phyloP scores from a whole-genome alignment of 169 alveolate species.

The Cryptosporidium bovis region DNA sequence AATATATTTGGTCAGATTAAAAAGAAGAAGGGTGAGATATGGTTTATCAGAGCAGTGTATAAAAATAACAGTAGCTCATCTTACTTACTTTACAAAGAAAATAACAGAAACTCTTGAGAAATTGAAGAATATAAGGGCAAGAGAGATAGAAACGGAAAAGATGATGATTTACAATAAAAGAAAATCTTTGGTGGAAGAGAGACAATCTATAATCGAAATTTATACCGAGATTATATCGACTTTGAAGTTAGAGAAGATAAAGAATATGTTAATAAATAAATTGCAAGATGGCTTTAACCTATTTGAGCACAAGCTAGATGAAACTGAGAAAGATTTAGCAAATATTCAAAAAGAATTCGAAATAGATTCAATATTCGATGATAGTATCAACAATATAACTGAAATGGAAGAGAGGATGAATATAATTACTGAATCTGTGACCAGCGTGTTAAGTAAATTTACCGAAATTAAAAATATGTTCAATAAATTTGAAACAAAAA shows the following conservation, averaged over 20 bases:
- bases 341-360: neutral
- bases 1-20: conserved; percentile 9
- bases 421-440: neutral
- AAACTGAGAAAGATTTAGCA: neutral
- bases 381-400: neutral
- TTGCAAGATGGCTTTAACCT: neutral
- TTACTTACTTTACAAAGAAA: conserved; percentile 10
- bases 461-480: neutral
- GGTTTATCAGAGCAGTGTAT: conserved; percentile 20
- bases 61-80: conserved; percentile 7
- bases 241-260: conserved; percentile 1
- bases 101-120: neutral
- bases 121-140: neutral
- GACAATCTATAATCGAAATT: conserved; percentile 7
- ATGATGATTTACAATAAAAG: neutral
- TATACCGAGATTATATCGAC: conserved; percentile 27
- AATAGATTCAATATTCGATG: neutral
- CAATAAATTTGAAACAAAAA: neutral
- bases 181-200: neutral
- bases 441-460: neutral
- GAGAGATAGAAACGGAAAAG: neutral
- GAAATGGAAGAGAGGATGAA: neutral
- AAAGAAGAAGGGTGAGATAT: conserved; percentile 3
- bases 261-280: neutral
- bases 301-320: neutral